Base-by-base conservation (phyloP, 352 stramenopile genomes). In the Pythium monospermum region DNA sequence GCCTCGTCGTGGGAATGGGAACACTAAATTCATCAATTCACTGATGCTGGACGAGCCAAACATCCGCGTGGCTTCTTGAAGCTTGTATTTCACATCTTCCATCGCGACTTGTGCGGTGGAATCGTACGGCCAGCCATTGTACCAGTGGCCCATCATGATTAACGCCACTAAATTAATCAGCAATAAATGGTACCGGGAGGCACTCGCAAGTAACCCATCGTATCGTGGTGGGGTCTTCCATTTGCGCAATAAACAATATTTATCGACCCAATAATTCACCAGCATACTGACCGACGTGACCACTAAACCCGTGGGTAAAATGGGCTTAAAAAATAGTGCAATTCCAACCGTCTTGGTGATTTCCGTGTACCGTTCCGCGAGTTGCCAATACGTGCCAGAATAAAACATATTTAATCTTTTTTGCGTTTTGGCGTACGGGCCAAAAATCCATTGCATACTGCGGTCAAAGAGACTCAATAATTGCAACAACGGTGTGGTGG, bases 231-330 rank as follows among this genome's bases (percentile, higher is more conserved):
- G 76, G 8, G 70, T 76, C 55, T 82, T 87, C 84, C 74, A 93
- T 49, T 76, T 78, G 48, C 74, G 78, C 44, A 90, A 58, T 37
- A 91, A 49, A 37, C 81, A 91, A 50, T 83, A 91, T 59, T 91
- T 91, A 65, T 88, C 79, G 31, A 91, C 75, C 77, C 77, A 89
- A 61, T 87, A 91, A 49, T 86, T 89, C 11, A 91, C 67, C 4
- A 89, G 65, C 28, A 91, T 49, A 23, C 74, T 83, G 28, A 87
- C 46, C 6, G 71, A 56, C 27, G 76, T 85, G 53, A 91, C 81
- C 11, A 82, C 50, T 2, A 88, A 62, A 0, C 80, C 80, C 10
- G 76, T 87, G 0, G 76, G 76, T 1, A 87, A 48, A 4, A 87
- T 51, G 0, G 76, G 69, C 62, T 87, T 87, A 58, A 71, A 87